phyloP scores from a whole-genome alignment of 2,329 filamentous ascomycete genomes.

The Fusarium sublunatum region DNA sequence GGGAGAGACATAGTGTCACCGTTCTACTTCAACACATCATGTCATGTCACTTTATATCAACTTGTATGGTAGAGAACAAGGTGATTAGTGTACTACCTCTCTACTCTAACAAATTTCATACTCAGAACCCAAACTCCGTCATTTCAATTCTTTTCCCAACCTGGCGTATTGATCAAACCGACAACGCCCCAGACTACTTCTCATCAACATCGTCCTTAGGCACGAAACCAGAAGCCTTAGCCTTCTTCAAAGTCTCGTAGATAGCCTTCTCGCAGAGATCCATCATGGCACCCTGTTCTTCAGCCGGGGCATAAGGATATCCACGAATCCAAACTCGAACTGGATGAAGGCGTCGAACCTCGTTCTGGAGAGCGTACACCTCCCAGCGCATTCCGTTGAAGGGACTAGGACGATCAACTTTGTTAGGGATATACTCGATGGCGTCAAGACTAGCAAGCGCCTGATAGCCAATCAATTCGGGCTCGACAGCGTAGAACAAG shows the following conservation, averaged over 20 bases:
- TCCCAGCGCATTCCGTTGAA: slow-evolving; percentile 1
- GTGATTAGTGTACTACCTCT: not conserved
- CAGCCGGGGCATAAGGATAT: not conserved
- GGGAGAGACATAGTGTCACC: not conserved
- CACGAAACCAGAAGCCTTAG: not conserved
- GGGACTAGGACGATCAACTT: not conserved
- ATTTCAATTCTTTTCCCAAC: not conserved
- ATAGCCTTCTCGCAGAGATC: slow-evolving; percentile 4
- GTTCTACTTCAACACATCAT: not conserved
- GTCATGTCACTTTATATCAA: not conserved
- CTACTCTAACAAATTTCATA: not conserved
- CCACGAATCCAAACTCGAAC: slow-evolving; percentile 5
- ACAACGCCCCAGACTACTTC: too few relatives aligned
- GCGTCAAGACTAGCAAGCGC: not conserved
- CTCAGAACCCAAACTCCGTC: not conserved
- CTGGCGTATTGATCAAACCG: not conserved
- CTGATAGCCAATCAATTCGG: not conserved
- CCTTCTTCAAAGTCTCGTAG: not conserved
- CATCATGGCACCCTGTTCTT: not conserved
- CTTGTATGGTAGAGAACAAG: not conserved
- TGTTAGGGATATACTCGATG: slow-evolving; percentile 1
- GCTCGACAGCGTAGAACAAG: not conserved
- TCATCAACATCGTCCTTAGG: not conserved
- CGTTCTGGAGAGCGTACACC: slow-evolving; percentile 2
- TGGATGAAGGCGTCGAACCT: slow-evolving; percentile 1